Base-by-base conservation (phyloP, 2,329 filamentous ascomycete species). In the Colletotrichum sp. region DNA sequence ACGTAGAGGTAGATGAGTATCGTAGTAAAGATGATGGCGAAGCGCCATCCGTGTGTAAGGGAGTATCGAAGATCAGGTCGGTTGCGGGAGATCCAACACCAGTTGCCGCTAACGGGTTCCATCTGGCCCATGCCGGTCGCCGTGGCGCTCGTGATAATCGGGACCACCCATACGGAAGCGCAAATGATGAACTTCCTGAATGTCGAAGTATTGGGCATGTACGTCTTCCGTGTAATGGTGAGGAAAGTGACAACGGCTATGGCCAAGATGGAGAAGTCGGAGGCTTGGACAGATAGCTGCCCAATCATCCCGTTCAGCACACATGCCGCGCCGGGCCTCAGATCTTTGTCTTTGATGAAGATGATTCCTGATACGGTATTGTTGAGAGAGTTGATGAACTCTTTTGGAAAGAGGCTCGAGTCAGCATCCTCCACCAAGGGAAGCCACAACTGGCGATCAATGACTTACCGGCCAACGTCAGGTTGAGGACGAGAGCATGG, bases 31-130 rank as follows among this genome's bases (percentile, higher is more conserved):
- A 88, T 86, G 52, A 88, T 85, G 19, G 83, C 81, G 66, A 88
- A 83, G 8, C 87, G 84, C 87, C 87, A 88, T 55, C 84, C 86
- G 72, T 89, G 87, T 0, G 85, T 86, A 65, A 89, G 81, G 3
- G 80, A 83, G 73, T 88, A 89, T 30, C 87, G 84, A n/a, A 88
- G 81, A 15, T 83, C 84, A 30, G 81, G 78, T n/a, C 83, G 80
- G 4, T 81, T 77, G 15, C 80, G 77, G 15, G 82, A 80, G 74
- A 89, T 88, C 87, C 87, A 89, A 79, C 87, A 88, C 87, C 87
- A 89, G 73, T 88, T 88, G 1, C 87, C 87, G 5, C 85, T 86
- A 3, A 87, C 84, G 16, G 74, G 74, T 12, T 76, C 11, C 29
- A 76, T 76, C 82, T 84, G 77, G 29, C 81, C 75, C 77, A 83